phyloP scores from a whole-genome alignment of 495 filamentous ascomycete genomes.

The Talaromyces thailandensis region DNA sequence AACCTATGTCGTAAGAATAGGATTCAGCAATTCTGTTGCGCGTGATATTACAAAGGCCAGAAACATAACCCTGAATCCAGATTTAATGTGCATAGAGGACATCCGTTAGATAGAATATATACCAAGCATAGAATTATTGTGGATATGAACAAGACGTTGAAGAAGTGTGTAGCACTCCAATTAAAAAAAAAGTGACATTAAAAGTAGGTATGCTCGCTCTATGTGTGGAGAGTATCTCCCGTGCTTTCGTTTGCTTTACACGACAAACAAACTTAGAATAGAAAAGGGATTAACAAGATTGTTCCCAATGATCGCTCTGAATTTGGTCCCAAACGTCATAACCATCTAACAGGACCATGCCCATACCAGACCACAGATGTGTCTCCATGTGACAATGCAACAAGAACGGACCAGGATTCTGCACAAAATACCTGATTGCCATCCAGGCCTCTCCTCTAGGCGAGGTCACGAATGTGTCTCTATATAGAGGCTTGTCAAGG shows the following conservation, averaged over 20 bases:
- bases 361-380: slow-evolving; percentile 50
- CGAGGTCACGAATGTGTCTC: slow-evolving; percentile 41
- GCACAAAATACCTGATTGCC: slow-evolving; percentile 47
- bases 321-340: slow-evolving; percentile 45
- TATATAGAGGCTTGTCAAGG: slow-evolving; percentile 39
- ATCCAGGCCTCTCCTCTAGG: slow-evolving; percentile 36
- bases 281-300: not conserved
- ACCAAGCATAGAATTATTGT: too few relatives aligned
- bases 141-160: not conserved
- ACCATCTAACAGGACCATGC: slow-evolving; percentile 45
- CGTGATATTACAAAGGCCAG: too few relatives aligned
- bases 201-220: not conserved
- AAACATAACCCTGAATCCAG: too few relatives aligned
- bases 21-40: too few relatives aligned
- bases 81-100: too few relatives aligned
- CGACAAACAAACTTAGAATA: not conserved
- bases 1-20: too few relatives aligned
- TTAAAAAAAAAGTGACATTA: not conserved
- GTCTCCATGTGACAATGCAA: slow-evolving; percentile 55
- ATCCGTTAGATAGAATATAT: too few relatives aligned
- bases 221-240: not conserved
- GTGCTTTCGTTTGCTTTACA: not conserved
- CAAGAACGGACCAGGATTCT: slow-evolving; percentile 49
- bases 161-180: not conserved
- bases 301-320: slow-evolving; percentile 16